Conservation (phyloP, 169 alveolate genomes). For the Besnoitia besnoiti region DNA sequence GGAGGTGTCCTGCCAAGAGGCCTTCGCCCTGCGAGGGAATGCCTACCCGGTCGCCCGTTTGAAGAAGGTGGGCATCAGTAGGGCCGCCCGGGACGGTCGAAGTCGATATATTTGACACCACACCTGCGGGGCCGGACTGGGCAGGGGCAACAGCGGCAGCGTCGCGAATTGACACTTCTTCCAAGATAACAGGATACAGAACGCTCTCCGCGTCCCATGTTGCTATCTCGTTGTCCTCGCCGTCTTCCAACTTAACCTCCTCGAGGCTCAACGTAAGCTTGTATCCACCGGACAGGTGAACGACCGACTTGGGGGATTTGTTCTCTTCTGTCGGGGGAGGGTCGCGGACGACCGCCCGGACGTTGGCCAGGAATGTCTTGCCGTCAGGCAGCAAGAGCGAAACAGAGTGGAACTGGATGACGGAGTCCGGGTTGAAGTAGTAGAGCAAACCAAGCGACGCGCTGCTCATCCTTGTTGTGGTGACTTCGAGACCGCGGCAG, state of each 20-base stretch:
- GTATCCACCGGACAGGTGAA: constrained; percentile 19
- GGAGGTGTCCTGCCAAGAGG: too few relatives aligned
- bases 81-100: not conserved
- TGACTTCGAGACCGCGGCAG: constrained; percentile 6
- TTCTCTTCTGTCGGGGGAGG: constrained; percentile 26
- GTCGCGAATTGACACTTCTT: constrained; percentile 31
- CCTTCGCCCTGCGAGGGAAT: not conserved
- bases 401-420: not conserved
- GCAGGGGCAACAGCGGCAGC: constrained; percentile 19
- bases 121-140: not conserved
- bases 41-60: not conserved
- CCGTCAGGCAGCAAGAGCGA: constrained; percentile 9
- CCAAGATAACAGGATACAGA: constrained; percentile 13
- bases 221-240: not conserved
- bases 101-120: not conserved
- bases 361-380: constrained; percentile 15
- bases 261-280: not conserved
- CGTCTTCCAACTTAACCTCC: not conserved
- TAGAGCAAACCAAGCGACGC: not conserved
- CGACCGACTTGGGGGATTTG: constrained; percentile 12
- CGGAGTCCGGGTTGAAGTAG: constrained; percentile 26
- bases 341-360: constrained; percentile 21
- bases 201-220: constrained; percentile 22
- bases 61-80: not conserved
- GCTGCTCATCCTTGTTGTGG: not conserved